phyloP scores from a whole-genome alignment of 1,284 basidiomycete genomes.

The Ganoderma meredithae region DNA sequence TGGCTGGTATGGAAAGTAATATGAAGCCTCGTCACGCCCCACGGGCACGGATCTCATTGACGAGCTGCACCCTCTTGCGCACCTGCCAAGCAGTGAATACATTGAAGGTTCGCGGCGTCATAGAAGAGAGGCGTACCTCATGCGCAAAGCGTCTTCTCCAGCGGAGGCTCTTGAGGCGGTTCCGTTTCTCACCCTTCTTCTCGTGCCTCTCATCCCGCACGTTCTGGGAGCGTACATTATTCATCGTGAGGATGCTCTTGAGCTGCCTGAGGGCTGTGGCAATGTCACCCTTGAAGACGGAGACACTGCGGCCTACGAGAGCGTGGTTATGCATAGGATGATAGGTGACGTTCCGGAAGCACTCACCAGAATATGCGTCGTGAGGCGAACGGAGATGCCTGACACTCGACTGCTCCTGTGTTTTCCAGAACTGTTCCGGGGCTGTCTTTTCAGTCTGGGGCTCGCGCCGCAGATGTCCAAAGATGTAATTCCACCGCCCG shows the following conservation, averaged over 20 bases:
- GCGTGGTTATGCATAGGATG: slow-evolving; percentile 20
- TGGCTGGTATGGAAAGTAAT: slow-evolving; percentile 19
- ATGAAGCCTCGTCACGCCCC: slow-evolving; percentile 45
- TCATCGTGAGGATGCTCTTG: slow-evolving; percentile 58
- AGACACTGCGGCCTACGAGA: slow-evolving; percentile 56
- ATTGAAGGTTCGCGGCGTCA: slow-evolving; percentile 7
- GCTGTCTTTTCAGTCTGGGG: neutral
- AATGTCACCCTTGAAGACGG: slow-evolving; percentile 49
- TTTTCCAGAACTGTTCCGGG: slow-evolving; percentile 34
- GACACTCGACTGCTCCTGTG: slow-evolving; percentile 24
- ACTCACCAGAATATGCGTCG: slow-evolving; percentile 38
- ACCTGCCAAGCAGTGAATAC: slow-evolving; percentile 53
- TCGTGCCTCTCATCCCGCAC: slow-evolving; percentile 59
- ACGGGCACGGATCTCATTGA: slow-evolving; percentile 56
- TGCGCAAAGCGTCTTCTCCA: slow-evolving; percentile 75
- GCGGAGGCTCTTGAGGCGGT: slow-evolving; percentile 66
- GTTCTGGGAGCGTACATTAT: slow-evolving; percentile 62
- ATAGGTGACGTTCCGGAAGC: slow-evolving; percentile 7
- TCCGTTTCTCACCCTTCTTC: slow-evolving; percentile 63
- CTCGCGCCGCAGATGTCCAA: neutral
- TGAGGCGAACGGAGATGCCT: slow-evolving; percentile 28
- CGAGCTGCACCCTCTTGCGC: slow-evolving; percentile 60
- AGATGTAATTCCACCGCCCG: neutral
- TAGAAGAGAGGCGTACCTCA: slow-evolving; percentile 55
- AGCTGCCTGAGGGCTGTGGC: slow-evolving; percentile 55